Evolutionary conservation across 805 yeast genomes (phyloP), one percentile per base, ranked within the genome.

Genomic region (Candida chauliodis): DNA sequence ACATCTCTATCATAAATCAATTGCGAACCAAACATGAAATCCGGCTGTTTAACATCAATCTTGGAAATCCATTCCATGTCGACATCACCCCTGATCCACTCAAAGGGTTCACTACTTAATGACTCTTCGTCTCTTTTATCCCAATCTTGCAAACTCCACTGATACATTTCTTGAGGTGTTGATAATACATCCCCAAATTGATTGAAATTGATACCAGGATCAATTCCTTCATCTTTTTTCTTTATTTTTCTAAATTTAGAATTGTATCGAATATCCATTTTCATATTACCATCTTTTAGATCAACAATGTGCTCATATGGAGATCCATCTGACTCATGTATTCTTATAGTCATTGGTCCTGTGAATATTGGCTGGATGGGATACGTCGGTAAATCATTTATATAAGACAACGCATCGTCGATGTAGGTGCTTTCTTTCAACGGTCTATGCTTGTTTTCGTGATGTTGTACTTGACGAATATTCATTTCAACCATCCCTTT

Each of bases 291-390:
- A 30, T 91, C 97, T 50, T 88, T 86, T 37, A 93, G 66, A 47
- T 88, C 95, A 16, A 93, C 96, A 34, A 93, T 91, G 57, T 93
- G 99, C 53, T 93, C 99, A 55, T 93, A 93, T 0, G 99, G 99
- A 0, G 98, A 88, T 7, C 99, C 99, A 59, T 93, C 98, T 0
- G 96, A 95, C 54, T 93, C 99, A 56, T 93, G 99, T 25, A 93
- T 90, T 52, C 99, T 71, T 25, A 93, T 86, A 0, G 99, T 93
- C 85, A 93, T 87, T 0, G 98, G 96, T 0, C 99, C 99, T 0
- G 86, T 75, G 53, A 90, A 87, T 2, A 81, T 73, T n/a, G 63
- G 57, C 30, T 71, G 79, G 0, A 66, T 57, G 5, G 66, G 66
- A 32, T 48, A 56, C 0, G 50, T 34, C 5, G 66, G 68, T 30